Conservation (phyloP, 352 stramenopile genomes). For the Phytophthora brassicae region DNA sequence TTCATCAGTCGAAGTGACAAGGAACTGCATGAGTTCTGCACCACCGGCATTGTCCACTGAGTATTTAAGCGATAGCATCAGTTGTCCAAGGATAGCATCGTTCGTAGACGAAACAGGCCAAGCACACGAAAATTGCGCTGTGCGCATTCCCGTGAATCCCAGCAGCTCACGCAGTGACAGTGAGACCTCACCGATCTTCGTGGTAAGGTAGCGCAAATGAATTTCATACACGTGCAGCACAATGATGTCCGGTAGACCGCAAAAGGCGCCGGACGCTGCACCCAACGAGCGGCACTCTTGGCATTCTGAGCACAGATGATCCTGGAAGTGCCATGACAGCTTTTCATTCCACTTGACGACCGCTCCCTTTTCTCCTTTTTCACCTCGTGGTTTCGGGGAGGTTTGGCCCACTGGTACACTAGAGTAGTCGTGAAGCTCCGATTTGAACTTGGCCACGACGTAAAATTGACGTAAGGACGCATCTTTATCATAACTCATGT, state of each 20-base stretch:
- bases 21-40: slow-evolving; percentile 53
- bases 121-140: slow-evolving; percentile 52
- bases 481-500: slow-evolving; percentile 79
- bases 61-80: slow-evolving; percentile 73
- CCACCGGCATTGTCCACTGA: slow-evolving; percentile 52
- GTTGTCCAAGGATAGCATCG: slow-evolving; percentile 68
- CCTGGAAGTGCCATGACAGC: slow-evolving; percentile 74
- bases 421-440: slow-evolving; percentile 77
- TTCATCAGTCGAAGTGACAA: slow-evolving; percentile 66
- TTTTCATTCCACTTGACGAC: slow-evolving; percentile 77
- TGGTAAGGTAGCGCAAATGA: slow-evolving; percentile 79
- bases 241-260: slow-evolving; percentile 75
- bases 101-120: slow-evolving; percentile 74
- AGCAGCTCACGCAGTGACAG: slow-evolving; percentile 78
- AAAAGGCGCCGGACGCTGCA: slow-evolving; percentile 62
- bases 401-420: slow-evolving; percentile 75
- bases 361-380: slow-evolving; percentile 53
- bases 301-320: slow-evolving; percentile 75
- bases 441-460: slow-evolving; percentile 86
- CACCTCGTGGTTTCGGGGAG: slow-evolving; percentile 60
- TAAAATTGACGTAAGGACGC: slow-evolving; percentile 80
- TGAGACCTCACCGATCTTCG: slow-evolving; percentile 79
- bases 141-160: slow-evolving; percentile 70
- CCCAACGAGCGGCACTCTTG: slow-evolving; percentile 65
- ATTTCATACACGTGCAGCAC: slow-evolving; percentile 86